Base-by-base conservation (phyloP, 345 rosid genomes). In the Pistacia atlantica region DNA sequence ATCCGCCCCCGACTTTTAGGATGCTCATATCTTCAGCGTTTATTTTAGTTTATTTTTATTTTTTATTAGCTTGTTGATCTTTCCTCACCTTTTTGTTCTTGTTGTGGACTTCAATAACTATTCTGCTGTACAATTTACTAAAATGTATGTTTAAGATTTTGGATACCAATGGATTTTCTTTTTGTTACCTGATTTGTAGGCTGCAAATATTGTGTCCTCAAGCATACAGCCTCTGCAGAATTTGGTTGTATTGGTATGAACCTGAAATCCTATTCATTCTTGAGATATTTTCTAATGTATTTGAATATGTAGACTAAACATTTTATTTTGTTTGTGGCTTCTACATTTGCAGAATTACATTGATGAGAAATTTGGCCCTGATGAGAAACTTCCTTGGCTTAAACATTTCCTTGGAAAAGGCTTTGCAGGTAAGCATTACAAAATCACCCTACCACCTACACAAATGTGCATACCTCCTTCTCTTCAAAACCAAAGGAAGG, bases 221-320 rank as follows among this genome's bases (percentile, higher is more conserved):
- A 89, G 90, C 79, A 94, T 94, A 75, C 97, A 94, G 69, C 94
- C 98, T 74, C 89, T 85, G 74, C 92, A 91, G 77, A 93, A 95
- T 84, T 13, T 87, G 42, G 83, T 78, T 75, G 89, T 87, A 60
- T 75, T 88, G 77, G 98, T 92, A 33, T 79, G 89, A 80, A 35
- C 69, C 74, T 69, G 22, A 16, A 22, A 49, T 48, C 31, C 28
- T 10, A 67, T 75, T 76, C 14, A 33, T 46, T 75, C 46, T 33
- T 42, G 37, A 57, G 37, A 52, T 12, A 45, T 38, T n/a, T 69
- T n/a, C 31, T 48, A 65, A 22, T n/a, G 5, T 20, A 8, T 13
- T 28, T 46, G 51, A 59, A 8, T 42, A 55, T 51, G 20, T 51
- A 11, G 31, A 12, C n/a, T 25, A 25, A 16, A 62, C 28, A 49